Evolutionary conservation across 352 stramenopile species (phyloP), one percentile per base, ranked within the genome.

Genomic region (Phytophthora cryptogea): DNA sequence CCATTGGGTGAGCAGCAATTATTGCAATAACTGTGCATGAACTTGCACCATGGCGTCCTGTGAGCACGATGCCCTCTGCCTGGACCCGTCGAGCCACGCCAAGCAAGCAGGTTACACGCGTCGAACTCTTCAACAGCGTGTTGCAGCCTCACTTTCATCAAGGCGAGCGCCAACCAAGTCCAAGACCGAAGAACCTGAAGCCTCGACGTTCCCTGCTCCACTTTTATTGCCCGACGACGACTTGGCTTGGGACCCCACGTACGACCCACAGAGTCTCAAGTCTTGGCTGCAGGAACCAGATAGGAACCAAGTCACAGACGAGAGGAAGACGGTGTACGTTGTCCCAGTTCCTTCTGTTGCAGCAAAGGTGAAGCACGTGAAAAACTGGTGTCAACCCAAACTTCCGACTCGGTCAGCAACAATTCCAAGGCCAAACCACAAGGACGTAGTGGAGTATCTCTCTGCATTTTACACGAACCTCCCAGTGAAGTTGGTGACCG

Each of bases 261-360:
- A 63, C 53, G 52, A 47, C 52, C 6, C 44, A 14, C 59, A 67
- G 45, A 67, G 59, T 17, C 37, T 67, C 31, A 62, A 63, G 45
- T 63, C 52, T 5, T 63, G 59, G 59, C 36, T 63, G 31, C 45
- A 49, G 39, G 54, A 62, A 26, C 45, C 51, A 17, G 45, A 67
- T 9, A 60, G 51, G 13, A 67, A 67, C 44, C 44, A 28, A 43
- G 39, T 67, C 16, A 63, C 59, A 8, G 44, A 56, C 8, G 44
- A 57, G 14, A 62, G 53, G 32, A 68, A 54, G 5, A 59, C 46
- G 40, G 42, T 63, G 32, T 68, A 68, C 40, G 59, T 68, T n/a
- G 53, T 49, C 5, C 59, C 59, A 17, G 52, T 58, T 16, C 59
- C 59, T 17, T 63, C 52, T 0, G 46, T 68, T 30, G 46, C 52